phyloP scores from a whole-genome alignment of 768 basidiomycete genomes.

The Boletus sp. region DNA sequence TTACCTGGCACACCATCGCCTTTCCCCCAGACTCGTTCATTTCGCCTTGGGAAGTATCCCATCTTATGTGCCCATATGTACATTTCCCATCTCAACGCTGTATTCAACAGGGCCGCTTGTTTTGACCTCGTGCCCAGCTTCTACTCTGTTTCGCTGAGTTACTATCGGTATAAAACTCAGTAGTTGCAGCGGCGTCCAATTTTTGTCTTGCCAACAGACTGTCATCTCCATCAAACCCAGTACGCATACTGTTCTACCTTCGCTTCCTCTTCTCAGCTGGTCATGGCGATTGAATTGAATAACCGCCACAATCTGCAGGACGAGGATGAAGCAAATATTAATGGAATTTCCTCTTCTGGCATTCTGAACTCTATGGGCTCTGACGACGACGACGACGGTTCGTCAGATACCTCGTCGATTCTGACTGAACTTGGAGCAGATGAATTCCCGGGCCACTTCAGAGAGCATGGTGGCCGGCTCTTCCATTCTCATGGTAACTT shows the following conservation, averaged over 20 bases:
- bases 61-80: conserved; percentile 11
- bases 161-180: conserved; percentile 41
- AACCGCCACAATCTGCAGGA: conserved; percentile 24
- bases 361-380: conserved; percentile 7
- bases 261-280: conserved; percentile 3
- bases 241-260: conserved; percentile 13
- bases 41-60: conserved; percentile 17
- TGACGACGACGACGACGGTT: conserved; percentile 33
- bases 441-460: conserved; percentile 62
- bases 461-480: conserved; percentile 56
- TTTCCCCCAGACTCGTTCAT: conserved; percentile 7
- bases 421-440: conserved; percentile 47
- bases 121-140: conserved; percentile 37
- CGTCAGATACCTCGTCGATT: conserved; percentile 42
- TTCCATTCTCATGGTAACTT: conserved; percentile 63
- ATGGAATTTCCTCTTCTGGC: conserved; percentile 11
- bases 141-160: conserved; percentile 40
- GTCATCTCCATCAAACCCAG: conserved; percentile 31
- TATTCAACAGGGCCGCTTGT: conserved; percentile 32
- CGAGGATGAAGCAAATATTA: conserved; percentile 12
- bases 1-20: conserved; percentile 6
- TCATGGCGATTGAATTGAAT: conserved; percentile 31
- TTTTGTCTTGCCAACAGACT: conserved; percentile 37
- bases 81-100: conserved; percentile 26
- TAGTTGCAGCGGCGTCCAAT: conserved; percentile 38